A percentile compares a stretch with the other conserved stretches of the same genome.
phyloP scores from a whole-genome alignment of 192 early-diverging fungal genomes.

The Podila verticillata region DNA sequence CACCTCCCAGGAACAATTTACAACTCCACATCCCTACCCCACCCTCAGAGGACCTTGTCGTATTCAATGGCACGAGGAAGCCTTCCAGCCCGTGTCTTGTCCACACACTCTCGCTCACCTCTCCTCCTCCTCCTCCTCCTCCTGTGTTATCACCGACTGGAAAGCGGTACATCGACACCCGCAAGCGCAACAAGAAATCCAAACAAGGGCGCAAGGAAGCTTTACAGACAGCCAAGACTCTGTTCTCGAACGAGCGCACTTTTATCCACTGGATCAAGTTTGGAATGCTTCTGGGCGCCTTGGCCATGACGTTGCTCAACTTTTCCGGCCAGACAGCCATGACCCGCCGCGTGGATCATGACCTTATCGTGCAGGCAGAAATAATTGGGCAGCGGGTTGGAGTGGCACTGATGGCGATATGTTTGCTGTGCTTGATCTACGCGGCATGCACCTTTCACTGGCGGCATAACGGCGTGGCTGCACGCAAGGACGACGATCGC shows the following conservation, averaged over 20 bases:
- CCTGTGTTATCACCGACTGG: background rate
- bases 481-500: slow-evolving; percentile 1
- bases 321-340: slow-evolving; percentile 12
- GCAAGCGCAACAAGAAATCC: slow-evolving; percentile 6
- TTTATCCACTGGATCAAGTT: slow-evolving; percentile 50
- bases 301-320: slow-evolving; percentile 39
- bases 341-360: background rate
- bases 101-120: background rate
- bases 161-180: slow-evolving; percentile 29
- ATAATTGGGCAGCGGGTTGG: slow-evolving; percentile 24
- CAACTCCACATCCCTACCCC: too few relatives aligned
- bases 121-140: background rate
- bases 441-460: slow-evolving; percentile 15
- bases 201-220: background rate
- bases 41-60: background rate
- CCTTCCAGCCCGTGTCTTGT: background rate
- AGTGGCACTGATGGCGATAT: slow-evolving; percentile 16
- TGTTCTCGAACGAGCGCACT: slow-evolving; percentile 45
- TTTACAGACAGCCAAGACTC: slow-evolving; percentile 4
- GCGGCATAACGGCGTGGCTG: slow-evolving; percentile 29
- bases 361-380: background rate
- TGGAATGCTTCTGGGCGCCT: slow-evolving; percentile 25
- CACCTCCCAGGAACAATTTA: too few relatives aligned
- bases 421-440: slow-evolving; percentile 27
- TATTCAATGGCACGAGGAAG: background rate